Percentiles rank a stretch among this genome's conserved stretches.
Evolutionary conservation across 1,284 basidiomycete species (phyloP).

Genomic region (Malassezia yamatoensis): DNA sequence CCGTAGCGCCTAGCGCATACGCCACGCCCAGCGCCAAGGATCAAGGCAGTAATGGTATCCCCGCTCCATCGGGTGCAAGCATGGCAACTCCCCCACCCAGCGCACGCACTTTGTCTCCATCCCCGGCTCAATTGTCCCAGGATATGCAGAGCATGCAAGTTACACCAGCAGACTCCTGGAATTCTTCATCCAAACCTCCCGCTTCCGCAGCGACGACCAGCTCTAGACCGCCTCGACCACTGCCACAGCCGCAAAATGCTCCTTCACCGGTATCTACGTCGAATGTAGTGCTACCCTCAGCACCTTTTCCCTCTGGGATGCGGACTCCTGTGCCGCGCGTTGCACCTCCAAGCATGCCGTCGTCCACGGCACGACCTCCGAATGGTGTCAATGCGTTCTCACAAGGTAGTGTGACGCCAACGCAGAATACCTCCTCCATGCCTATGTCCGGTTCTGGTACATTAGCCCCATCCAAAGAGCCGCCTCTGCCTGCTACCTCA

Average conservation of each 20-base stretch:
- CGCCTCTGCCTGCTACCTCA: conserved; percentile 3
- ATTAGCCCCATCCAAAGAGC: neutral
- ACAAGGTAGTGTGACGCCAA: neutral
- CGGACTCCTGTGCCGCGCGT: neutral
- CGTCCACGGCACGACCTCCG: conserved; percentile 16
- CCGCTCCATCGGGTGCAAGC: neutral
- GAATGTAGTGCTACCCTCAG: neutral
- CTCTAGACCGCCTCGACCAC: neutral
- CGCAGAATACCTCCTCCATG: neutral
- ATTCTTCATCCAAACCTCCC: neutral
- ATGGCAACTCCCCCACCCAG: neutral
- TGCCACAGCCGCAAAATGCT: conserved; percentile 1
- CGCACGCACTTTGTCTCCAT: neutral
- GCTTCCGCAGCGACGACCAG: neutral
- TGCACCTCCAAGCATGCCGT: conserved; percentile 12
- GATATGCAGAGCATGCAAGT: conserved; percentile 8
- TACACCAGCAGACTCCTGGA: neutral
- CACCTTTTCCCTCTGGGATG: neutral
- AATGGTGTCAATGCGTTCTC: neutral
- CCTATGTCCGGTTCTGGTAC: neutral
- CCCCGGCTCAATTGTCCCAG: neutral
- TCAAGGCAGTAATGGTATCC: conserved; percentile 10
- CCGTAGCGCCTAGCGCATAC: neutral
- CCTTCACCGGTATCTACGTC: neutral
- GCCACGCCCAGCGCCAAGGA: neutral